Evolutionary conservation across 2,329 filamentous ascomycete species (phyloP).

Genomic region (Xylariales sp.): DNA sequence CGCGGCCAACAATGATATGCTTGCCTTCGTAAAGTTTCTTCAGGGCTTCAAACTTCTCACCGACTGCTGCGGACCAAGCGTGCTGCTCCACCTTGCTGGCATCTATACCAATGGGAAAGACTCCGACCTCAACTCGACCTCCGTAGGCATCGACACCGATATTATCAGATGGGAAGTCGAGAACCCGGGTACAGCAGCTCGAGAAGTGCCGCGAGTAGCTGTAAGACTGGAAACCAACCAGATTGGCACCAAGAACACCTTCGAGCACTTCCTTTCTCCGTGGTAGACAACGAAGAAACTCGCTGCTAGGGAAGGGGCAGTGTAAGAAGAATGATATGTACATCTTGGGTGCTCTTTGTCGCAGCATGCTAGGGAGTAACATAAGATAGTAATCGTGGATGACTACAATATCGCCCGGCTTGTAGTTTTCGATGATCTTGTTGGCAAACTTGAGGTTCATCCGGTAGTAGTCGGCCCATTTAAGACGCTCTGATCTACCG

Average conservation of each 20-base stretch:
- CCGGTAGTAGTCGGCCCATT: constrained; percentile 89
- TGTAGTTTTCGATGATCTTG: constrained; percentile 81
- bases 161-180: constrained; percentile 84
- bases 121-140: constrained; percentile 81
- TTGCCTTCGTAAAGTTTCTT: constrained; percentile 78
- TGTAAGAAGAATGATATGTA: constrained; percentile 95
- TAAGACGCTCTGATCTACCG: constrained; percentile 71
- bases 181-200: constrained; percentile 85
- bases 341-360: constrained; percentile 80
- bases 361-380: constrained; percentile 80
- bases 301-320: constrained; percentile 91
- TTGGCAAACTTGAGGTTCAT: constrained; percentile 93
- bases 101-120: constrained; percentile 93
- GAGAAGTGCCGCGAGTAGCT: constrained; percentile 93
- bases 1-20: constrained; percentile 91
- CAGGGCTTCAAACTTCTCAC: constrained; percentile 68
- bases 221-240: constrained; percentile 93
- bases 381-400: constrained; percentile 94
- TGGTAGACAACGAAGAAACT: constrained; percentile 85
- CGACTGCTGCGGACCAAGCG: constrained; percentile 67
- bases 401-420: constrained; percentile 86
- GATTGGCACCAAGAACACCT: constrained; percentile 83
- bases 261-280: constrained; percentile 86
- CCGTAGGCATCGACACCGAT: constrained; percentile 87
- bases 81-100: constrained; percentile 70